Evolutionary conservation across 768 basidiomycete genomes (phyloP), one percentile per base, ranked within the genome.

Genomic region (Leucosporidium scottii): DNA sequence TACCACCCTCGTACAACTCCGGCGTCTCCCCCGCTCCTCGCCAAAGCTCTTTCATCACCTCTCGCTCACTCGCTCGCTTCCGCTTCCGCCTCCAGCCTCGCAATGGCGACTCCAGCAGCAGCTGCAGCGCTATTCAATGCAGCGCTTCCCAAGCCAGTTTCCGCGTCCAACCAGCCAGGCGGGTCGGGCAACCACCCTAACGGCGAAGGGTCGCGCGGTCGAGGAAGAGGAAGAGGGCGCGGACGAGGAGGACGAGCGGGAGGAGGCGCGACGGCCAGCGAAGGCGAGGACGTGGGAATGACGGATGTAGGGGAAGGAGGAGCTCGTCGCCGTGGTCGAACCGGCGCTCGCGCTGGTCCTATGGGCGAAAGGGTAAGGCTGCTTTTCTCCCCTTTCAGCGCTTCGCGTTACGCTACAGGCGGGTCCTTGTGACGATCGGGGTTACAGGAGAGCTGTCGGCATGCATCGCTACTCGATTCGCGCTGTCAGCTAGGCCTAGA

Each of bases 211-310:
- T 21, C 30, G 15, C 7, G 28, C 4, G 50, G 50, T 20, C 50
- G 50, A 51, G 50, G 50, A 23, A 25, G 61, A 31, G 34, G 17
- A 23, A 31, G 49, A 23, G 49, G 30, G 17, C 31, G 36, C 18
- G 49, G 23, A 13, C 55, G 66, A 30, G 61, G 55, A 23, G 31
- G 57, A 3, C 31, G 65, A 10, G 1, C 30, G 25, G 31, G 50
- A 31, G 31, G 30, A 61, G 50, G 34, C 34, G 34, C 51, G 12
- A 3, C 39, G 27, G 20, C 25, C 21, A 53, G 53, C 25, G 71
- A 72, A 44, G 39, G 39, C 47, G 71, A 72, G 60, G 71, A 72
- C 44, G 55, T 68, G 2, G 71, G 71, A 28, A 68, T 72, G 71
- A 49, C 47, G 9, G 71, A 72, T n/a, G 58, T 47, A 13, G 44